These are phyloP conservation scores for Phlegmacium glaucopus DNA, from an alignment of 768 basidiomycete species.

Conservation along the genomic window DNA sequence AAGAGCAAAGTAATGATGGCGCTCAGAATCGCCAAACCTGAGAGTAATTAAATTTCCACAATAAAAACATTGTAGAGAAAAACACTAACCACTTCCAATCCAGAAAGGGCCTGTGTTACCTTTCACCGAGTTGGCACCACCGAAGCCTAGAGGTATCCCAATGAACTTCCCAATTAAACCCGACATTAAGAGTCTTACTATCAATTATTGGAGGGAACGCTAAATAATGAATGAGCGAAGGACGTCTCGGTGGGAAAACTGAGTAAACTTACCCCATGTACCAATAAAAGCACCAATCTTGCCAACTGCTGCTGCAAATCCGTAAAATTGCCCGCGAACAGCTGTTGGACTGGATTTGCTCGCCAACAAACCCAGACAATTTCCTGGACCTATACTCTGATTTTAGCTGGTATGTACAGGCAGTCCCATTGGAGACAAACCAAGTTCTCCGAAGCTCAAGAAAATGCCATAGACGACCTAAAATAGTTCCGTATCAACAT, in stretches of 20 bases:
- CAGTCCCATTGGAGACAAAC: slow-evolving; percentile 27
- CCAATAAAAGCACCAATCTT: slow-evolving; percentile 84
- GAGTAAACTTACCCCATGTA: slow-evolving; percentile 59
- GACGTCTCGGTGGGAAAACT: background rate
- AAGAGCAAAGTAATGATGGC: slow-evolving; percentile 71
- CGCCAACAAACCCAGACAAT: slow-evolving; percentile 82
- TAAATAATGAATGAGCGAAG: slow-evolving; percentile 21
- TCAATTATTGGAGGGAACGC: slow-evolving; percentile 67
- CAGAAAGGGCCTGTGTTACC: slow-evolving; percentile 88
- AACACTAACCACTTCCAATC: slow-evolving; percentile 64
- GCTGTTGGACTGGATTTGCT: slow-evolving; percentile 85
- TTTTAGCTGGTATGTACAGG: slow-evolving; percentile 2
- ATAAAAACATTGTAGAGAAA: background rate
- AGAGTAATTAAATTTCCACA: slow-evolving; percentile 2
- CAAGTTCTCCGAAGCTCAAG: slow-evolving; percentile 84
- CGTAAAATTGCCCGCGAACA: slow-evolving; percentile 83
- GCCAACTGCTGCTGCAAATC: slow-evolving; percentile 80
- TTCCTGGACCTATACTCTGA: slow-evolving; percentile 60
- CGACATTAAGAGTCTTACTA: slow-evolving; percentile 31
- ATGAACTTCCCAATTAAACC: background rate
- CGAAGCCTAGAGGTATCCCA: slow-evolving; percentile 45
- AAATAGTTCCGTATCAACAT: background rate
- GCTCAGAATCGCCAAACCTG: slow-evolving; percentile 71
- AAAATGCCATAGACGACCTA: slow-evolving; percentile 89
- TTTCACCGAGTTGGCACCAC: slow-evolving; percentile 43